Conservation (phyloP, 2,329 filamentous ascomycete genomes). For the Ascochyta pisi region DNA sequence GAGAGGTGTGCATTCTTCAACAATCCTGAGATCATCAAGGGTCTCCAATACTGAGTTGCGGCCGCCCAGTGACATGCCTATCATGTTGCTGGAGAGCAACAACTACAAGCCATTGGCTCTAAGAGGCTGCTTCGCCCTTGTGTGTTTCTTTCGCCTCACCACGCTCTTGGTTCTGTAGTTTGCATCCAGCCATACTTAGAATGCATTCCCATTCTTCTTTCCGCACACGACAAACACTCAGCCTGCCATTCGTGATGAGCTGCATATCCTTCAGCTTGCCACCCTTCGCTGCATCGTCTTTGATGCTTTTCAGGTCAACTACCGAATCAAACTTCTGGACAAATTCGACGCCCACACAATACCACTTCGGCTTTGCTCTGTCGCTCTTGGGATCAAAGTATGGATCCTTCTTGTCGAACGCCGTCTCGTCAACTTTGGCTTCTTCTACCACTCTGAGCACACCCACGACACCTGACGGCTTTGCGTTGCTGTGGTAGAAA, state of each 20-base stretch:
- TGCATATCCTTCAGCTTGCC: slow-evolving; percentile 77
- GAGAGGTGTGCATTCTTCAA: slow-evolving; percentile 59
- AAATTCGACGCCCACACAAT: slow-evolving; percentile 86
- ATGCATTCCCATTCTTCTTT: slow-evolving; percentile 71
- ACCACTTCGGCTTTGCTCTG: slow-evolving; percentile 78
- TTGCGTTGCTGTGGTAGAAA: slow-evolving; percentile 97
- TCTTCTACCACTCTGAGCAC: slow-evolving; percentile 89
- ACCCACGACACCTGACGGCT: slow-evolving; percentile 84
- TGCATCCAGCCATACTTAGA: slow-evolving; percentile 55
- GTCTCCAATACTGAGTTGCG: slow-evolving; percentile 40
- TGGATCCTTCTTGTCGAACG: slow-evolving; percentile 73
- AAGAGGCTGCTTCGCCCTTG: no score
- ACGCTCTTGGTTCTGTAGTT: not conserved
- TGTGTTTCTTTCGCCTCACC: no score
- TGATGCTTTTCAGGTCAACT: slow-evolving; percentile 75
- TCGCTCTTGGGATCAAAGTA: slow-evolving; percentile 85
- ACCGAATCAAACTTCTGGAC: slow-evolving; percentile 78
- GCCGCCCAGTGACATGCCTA: not conserved
- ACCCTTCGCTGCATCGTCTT: slow-evolving; percentile 63
- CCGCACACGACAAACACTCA: slow-evolving; percentile 79
- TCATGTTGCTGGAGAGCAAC: not conserved
- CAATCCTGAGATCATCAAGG: slow-evolving; percentile 52
- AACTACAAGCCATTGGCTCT: not conserved
- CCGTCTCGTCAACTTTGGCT: slow-evolving; percentile 78
- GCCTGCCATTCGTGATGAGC: slow-evolving; percentile 78